A percentile compares a stretch with the other conserved stretches of the same genome.
phyloP scores from a whole-genome alignment of 371 early-diverging fungal species.

The Apophysomyces ossiformis region DNA sequence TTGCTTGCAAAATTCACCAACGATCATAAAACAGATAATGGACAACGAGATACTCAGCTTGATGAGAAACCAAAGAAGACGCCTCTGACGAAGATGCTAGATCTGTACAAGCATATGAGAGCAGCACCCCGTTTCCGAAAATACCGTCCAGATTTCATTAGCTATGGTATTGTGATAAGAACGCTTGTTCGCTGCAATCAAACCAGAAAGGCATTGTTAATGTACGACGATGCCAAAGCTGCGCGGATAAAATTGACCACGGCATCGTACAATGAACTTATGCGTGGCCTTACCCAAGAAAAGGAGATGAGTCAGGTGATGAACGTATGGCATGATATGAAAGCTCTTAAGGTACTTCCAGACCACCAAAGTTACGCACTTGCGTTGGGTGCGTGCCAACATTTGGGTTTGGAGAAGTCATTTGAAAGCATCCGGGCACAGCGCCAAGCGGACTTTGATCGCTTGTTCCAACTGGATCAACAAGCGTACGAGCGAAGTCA shows the following conservation, averaged over 20 bases:
- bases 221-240: conserved; percentile 41
- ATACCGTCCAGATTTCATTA: conserved; percentile 41
- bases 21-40: not conserved
- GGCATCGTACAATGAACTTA: conserved; percentile 36
- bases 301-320: conserved; percentile 41
- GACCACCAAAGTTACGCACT: conserved; percentile 39
- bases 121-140: conserved; percentile 15
- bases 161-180: conserved; percentile 45
- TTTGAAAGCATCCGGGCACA: conserved; percentile 36
- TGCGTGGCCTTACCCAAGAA: conserved; percentile 26
- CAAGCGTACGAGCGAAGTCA: conserved; percentile 8
- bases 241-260: conserved; percentile 21
- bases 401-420: conserved; percentile 37
- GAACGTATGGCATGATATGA: conserved; percentile 56
- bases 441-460: conserved; percentile 32
- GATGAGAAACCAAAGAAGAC: no score
- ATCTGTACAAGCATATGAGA: conserved; percentile 33
- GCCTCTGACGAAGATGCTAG: conserved; percentile 25
- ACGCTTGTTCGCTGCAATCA: conserved; percentile 27
- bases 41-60: not conserved
- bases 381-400: conserved; percentile 45
- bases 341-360: conserved; percentile 25
- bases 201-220: conserved; percentile 35
- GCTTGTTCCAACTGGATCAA: conserved; percentile 24
- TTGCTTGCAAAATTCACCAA: conserved; percentile 24